These are phyloP conservation scores for Hyparrhenia diplandra DNA, from an alignment of 176 grass and related monocot genomes.

Conservation along the genomic window DNA sequence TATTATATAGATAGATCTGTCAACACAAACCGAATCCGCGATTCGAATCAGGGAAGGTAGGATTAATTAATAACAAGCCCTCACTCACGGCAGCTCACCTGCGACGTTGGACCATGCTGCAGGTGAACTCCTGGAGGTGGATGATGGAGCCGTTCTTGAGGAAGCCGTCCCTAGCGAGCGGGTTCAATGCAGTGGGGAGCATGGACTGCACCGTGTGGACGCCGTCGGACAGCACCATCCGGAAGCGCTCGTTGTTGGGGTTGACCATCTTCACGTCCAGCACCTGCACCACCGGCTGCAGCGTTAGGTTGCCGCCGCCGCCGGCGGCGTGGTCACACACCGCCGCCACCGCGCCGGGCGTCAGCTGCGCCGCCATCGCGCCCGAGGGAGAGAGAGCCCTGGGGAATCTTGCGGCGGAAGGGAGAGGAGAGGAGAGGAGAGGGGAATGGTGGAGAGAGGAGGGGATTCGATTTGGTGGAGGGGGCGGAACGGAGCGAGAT, in stretches of 20 bases:
- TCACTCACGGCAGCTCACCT: too few relatives aligned
- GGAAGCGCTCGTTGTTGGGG: constrained; percentile 56
- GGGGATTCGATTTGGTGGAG: too few relatives aligned
- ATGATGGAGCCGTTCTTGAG: constrained; percentile 36
- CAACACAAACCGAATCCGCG: not conserved
- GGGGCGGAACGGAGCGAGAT: too few relatives aligned
- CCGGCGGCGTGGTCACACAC: constrained; percentile 32
- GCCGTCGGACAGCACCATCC: constrained; percentile 84
- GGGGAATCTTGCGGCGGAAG: too few relatives aligned
- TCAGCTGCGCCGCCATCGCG: constrained; percentile 40
- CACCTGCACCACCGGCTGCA: constrained; percentile 81
- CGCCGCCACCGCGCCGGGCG: constrained; percentile 41
- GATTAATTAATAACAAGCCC: too few relatives aligned
- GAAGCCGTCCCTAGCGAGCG: not conserved
- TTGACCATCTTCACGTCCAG: constrained; percentile 53
- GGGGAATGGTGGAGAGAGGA: too few relatives aligned
- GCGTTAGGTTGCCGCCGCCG: constrained; percentile 32
- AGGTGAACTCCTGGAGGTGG: constrained; percentile 70
- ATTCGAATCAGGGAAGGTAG: not conserved
- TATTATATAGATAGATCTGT: too few relatives aligned
- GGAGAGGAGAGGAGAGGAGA: too few relatives aligned
- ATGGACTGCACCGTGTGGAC: constrained; percentile 76
- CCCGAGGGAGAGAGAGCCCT: too few relatives aligned
- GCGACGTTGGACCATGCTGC: constrained; percentile 67
- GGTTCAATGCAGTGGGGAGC: constrained; percentile 75